phyloP scores from a whole-genome alignment of 768 basidiomycete genomes.

The Pisolithus microcarpus region DNA sequence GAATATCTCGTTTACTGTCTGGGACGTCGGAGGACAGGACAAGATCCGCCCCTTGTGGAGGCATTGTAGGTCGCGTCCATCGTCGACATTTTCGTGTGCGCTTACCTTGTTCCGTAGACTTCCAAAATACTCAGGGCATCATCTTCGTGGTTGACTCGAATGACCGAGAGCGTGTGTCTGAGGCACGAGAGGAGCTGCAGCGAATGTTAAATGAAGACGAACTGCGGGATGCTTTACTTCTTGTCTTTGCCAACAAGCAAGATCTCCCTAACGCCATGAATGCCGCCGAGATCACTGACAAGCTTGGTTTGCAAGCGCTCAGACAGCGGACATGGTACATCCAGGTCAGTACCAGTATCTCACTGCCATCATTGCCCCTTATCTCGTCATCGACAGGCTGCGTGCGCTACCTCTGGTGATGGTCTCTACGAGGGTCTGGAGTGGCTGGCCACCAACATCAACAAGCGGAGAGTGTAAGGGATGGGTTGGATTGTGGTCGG shows the following conservation, averaged over 20 bases:
- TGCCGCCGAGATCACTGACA: slow-evolving; percentile 98
- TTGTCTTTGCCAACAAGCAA: slow-evolving; percentile 99
- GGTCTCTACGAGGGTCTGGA: slow-evolving; percentile 98
- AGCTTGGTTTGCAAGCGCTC: slow-evolving; percentile 95
- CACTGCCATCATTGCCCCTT: slow-evolving; percentile 2
- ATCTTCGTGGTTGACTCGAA: slow-evolving; percentile 99
- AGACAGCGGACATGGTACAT: slow-evolving; percentile 98
- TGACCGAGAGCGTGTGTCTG: slow-evolving; percentile 98
- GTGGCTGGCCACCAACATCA: slow-evolving; percentile 88
- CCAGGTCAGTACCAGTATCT: slow-evolving; percentile 49
- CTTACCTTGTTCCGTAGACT: slow-evolving; percentile 53
- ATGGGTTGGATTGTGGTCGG: slow-evolving; percentile 39
- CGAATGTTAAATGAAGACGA: slow-evolving; percentile 99
- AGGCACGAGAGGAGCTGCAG: slow-evolving; percentile 98
- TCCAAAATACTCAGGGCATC: slow-evolving; percentile 99
- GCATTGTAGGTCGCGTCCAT: slow-evolving; percentile 74
- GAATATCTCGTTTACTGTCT: slow-evolving; percentile 99
- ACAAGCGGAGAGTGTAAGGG: slow-evolving; percentile 48
- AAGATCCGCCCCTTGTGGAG: slow-evolving; percentile 99
- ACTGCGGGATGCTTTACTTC: slow-evolving; percentile 93
- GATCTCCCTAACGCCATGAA: slow-evolving; percentile 99
- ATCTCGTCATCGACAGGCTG: slow-evolving; percentile 52
- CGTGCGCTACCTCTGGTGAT: slow-evolving; percentile 97
- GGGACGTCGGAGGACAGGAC: slow-evolving; percentile 99
- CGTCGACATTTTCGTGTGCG: slow-evolving; percentile 4